These are phyloP conservation scores for Cocos nucifera DNA, from an alignment of 176 grass and related monocot species.

Conservation along the genomic window DNA sequence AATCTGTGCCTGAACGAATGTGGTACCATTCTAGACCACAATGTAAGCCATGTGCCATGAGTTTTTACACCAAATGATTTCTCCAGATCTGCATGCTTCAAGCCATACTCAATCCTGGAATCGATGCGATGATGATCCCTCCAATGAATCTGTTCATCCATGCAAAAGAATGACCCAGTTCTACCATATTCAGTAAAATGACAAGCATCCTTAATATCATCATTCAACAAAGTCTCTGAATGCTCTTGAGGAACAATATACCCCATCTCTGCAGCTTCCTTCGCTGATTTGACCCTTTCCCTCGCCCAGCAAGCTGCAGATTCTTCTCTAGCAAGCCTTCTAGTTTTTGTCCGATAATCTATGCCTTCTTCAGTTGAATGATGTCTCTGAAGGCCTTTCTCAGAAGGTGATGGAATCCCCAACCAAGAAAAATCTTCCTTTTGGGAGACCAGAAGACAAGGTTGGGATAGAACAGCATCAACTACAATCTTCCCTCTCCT, in stretches of 20 bases:
- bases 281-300: slow-evolving; percentile 50
- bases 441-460: slow-evolving; percentile 67
- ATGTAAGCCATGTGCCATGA: slow-evolving; percentile 32
- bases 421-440: slow-evolving; percentile 93
- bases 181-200: slow-evolving; percentile 22
- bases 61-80: slow-evolving; percentile 61
- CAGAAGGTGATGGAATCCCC: slow-evolving; percentile 58
- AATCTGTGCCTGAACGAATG: slow-evolving; percentile 30
- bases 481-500: slow-evolving; percentile 72
- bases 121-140: slow-evolving; percentile 55
- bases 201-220: slow-evolving; percentile 25
- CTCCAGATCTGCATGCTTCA: slow-evolving; percentile 65
- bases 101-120: slow-evolving; percentile 36
- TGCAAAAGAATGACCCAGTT: slow-evolving; percentile 39
- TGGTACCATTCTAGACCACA: slow-evolving; percentile 61
- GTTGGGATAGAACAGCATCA: slow-evolving; percentile 71
- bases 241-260: slow-evolving; percentile 53
- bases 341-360: slow-evolving; percentile 72
- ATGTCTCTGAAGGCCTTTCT: slow-evolving; percentile 27
- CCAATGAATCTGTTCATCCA: slow-evolving; percentile 71
- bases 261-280: slow-evolving; percentile 60
- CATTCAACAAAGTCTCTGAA: slow-evolving; percentile 9
- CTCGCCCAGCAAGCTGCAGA: slow-evolving; percentile 21
- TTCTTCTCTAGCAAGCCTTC: slow-evolving; percentile 74
- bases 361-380: slow-evolving; percentile 80